Percentiles rank a stretch among this genome's conserved stretches.
phyloP scores from a whole-genome alignment of 2,329 filamentous ascomycete species.

The Colletotrichum sp. region DNA sequence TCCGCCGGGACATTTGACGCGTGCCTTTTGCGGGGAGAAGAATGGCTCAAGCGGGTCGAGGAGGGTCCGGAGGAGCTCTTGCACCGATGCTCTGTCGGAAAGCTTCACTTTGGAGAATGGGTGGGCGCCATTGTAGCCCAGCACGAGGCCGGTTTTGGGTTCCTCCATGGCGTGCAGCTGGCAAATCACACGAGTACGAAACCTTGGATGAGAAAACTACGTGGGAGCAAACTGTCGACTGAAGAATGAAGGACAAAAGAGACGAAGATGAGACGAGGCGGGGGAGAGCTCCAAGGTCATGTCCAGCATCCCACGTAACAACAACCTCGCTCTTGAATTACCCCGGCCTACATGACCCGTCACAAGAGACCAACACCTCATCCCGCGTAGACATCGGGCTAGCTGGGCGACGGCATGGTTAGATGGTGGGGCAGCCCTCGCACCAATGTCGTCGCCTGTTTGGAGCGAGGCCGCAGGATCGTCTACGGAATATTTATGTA shows the following conservation, averaged over 20 bases:
- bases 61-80: constrained; percentile 65
- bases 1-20: constrained; percentile 70
- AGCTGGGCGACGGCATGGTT: background rate
- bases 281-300: background rate
- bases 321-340: constrained; percentile 10
- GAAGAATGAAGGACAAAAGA: background rate
- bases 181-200: background rate
- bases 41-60: constrained; percentile 75
- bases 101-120: constrained; percentile 60
- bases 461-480: background rate
- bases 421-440: background rate
- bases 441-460: background rate
- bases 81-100: constrained; percentile 58
- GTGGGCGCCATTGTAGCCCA: constrained; percentile 59
- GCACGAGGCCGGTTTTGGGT: constrained; percentile 30
- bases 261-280: background rate
- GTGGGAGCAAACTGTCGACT: background rate
- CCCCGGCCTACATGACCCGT: background rate
- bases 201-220: background rate
- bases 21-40: constrained; percentile 70
- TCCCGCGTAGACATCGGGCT: background rate
- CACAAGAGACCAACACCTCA: background rate
- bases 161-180: constrained; percentile 1
- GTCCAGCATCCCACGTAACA: background rate
- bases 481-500: background rate